Base-by-base conservation (phyloP, 768 basidiomycete genomes). In the Krasilnikovozyma curviuscula region DNA sequence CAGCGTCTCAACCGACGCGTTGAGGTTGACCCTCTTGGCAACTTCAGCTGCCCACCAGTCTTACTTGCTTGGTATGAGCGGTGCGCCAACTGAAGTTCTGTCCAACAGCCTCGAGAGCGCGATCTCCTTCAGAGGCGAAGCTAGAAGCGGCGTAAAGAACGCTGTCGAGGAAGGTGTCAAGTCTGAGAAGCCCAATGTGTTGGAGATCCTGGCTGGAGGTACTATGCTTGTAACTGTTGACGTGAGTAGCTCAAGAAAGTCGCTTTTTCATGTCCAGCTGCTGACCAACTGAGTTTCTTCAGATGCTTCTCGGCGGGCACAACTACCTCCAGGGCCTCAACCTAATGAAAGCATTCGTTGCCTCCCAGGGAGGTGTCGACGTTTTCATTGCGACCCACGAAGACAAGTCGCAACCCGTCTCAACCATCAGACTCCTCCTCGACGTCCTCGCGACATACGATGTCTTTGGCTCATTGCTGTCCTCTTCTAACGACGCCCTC, bases 21-120 rank as follows among this genome's bases (percentile, higher is more conserved):
- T 70, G 31, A 64, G 68, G 24, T 58, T 65, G 29, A 59, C 65
- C 7, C 56, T 70, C 27, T 62, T 67, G 42, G 68, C 68, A 42
- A 61, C 68, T 12, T 68, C 64, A 10, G 68, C 67, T 18, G 66
- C 69, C 25, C 69, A 70, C 56, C 68, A 68, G 56, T 66, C 68
- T 16, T 68, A 66, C 58, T 61, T 68, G 35, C 56, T 66, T 28
- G 64, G 68, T 14, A 63, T 65, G 55, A 59, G 61, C 55, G 57
- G 10, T 50, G 55, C 35, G 42, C 52, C 24, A 53, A 53, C 18
- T 18, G 47, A 41, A n/a, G 54, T 56, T 35, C 56, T 60, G 40
- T 54, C 56, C 18, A 57, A 62, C 29, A 61, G 67, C 58, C 63
- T 68, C 56, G 58, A 65, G 41, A 63, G 65, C 38, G 66, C 63